Base-by-base conservation (phyloP, 148 eudicot species). In the Rhododendron ferrugineum region DNA sequence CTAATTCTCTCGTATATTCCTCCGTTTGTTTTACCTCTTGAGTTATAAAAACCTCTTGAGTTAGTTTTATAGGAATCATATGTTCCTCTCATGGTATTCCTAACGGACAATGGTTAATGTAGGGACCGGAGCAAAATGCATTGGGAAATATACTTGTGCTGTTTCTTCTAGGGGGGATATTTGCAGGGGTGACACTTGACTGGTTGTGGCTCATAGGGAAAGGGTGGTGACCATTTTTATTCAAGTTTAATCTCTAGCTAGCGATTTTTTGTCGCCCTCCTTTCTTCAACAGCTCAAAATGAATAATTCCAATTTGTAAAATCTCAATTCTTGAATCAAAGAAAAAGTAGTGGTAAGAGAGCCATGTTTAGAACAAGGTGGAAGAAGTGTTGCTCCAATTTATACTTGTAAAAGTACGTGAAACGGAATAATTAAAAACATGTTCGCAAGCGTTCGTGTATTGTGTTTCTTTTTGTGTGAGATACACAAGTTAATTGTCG, bases 111-210 rank as follows among this genome's bases (percentile, higher is more conserved):
- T 30, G 32, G 75, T 70, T 28, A 13, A 30, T 32, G 72, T 68
- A 89, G 93, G 91, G 93, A 56, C 90, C 93, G 23, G 93, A 91
- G 87, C 93, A 91, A 70, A 91, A 91, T 85, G 93, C 93, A 11
- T 44, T 89, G 60, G 93, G 93, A 40, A 91, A 91, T 68, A 86
- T 91, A 46, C 86, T 91, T 20, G 86, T 88, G 16, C 23, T 88
- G 68, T 91, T 89, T 91, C 88, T 88, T 11, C 34, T 88, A 6
- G 88, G 76, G 3, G 93, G 93, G 37, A 80, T 91, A 77, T 89
- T 82, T 88, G 88, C 87, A 22, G 93, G 93, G 15, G 89, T 87
- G 34, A 62, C 87, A 36, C 86, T 82, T 30, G 93, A 91, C 46
- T 91, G 93, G 93, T 81, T 91, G 64, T 91, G 93, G 93, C 91